phyloP scores from a whole-genome alignment of 2,329 filamentous ascomycete genomes.

The Fusarium dlaminii region DNA sequence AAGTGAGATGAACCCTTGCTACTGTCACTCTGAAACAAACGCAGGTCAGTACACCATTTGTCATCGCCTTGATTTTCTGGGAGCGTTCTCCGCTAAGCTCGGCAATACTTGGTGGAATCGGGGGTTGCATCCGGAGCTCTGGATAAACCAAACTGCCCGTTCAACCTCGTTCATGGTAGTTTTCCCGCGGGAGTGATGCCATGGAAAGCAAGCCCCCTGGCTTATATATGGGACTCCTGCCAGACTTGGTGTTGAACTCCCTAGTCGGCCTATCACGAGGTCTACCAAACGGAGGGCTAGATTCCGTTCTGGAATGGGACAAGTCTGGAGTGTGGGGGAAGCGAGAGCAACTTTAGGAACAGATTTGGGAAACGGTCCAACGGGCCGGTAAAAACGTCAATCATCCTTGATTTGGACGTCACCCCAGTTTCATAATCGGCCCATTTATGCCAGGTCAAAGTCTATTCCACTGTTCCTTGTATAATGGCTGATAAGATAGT shows the following conservation, averaged over 20 bases:
- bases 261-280: not conserved
- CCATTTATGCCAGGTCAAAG: not conserved
- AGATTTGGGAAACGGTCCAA: not conserved
- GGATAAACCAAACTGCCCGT: not conserved
- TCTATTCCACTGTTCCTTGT: not conserved
- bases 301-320: conserved; percentile 8
- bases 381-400: conserved; percentile 1
- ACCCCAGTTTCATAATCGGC: not conserved
- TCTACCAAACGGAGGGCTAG: conserved; percentile 6
- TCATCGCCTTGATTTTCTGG: not conserved
- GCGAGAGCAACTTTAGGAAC: not conserved
- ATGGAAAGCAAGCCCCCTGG: not conserved
- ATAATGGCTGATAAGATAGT: not conserved
- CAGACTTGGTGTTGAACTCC: not conserved
- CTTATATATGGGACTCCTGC: not conserved
- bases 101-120: not conserved
- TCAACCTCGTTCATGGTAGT: not conserved
- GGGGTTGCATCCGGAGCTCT: not conserved
- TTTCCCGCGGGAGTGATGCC: not conserved
- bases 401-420: not conserved
- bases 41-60: not conserved
- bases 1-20: not conserved
- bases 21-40: not conserved
- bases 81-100: not conserved
- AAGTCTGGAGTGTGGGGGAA: conserved; percentile 11